Evolutionary conservation across 345 rosid genomes (phyloP).

Genomic region (rapeseed (Brassica napus)): Da-Ae NC_063446.1:69916501-69917000

Average conservation of each 20-base stretch:
- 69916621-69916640: background rate
- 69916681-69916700: constrained; percentile 86
- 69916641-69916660: constrained; percentile 46
- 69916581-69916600: constrained; percentile 35
- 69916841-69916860: constrained; percentile 61
- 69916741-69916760: constrained; percentile 76
- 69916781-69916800: constrained; percentile 83
- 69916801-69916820: constrained; percentile 81
- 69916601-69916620: background rate
- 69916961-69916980: constrained; percentile 55
- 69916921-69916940: constrained; percentile 95
- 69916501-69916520: constrained; percentile 39
- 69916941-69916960: constrained; percentile 95
- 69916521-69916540: constrained; percentile 66
- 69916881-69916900: constrained; percentile 68
- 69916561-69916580: constrained; percentile 51
- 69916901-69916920: constrained; percentile 85
- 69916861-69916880: constrained; percentile 80
- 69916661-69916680: constrained; percentile 69
- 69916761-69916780: constrained; percentile 87
- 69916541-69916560: constrained; percentile 59
- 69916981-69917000: constrained; percentile 53
- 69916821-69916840: constrained; percentile 56
- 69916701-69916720: constrained; percentile 57
- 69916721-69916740: constrained; percentile 52